These are phyloP conservation scores for Neonectria punicea DNA, from an alignment of 2,329 filamentous ascomycete genomes.

Conservation along the genomic window DNA sequence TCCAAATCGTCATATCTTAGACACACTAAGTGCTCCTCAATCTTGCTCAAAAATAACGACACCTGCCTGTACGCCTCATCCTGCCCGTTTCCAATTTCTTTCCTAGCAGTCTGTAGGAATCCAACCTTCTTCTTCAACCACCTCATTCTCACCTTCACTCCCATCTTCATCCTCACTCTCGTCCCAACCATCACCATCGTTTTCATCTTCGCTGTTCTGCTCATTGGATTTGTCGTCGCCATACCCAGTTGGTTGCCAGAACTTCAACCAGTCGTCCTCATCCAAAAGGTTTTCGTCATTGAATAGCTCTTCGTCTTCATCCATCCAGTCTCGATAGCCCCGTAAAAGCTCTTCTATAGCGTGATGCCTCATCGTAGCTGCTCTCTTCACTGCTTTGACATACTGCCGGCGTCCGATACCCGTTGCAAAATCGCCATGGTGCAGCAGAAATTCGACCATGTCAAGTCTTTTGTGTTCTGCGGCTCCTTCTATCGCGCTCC, in stretches of 20 bases:
- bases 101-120: not conserved
- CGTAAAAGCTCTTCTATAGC: not conserved
- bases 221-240: too few species aligned
- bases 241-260: too few species aligned
- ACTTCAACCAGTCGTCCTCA: too few species aligned
- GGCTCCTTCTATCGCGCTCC: slow-evolving; percentile 14
- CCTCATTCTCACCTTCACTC: not conserved
- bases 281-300: not conserved
- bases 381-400: not conserved
- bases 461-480: slow-evolving; percentile 12
- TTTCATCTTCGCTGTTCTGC: too few species aligned
- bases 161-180: not conserved
- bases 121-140: too few species aligned
- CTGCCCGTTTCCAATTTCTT: not conserved
- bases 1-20: too few species aligned
- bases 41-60: too few species aligned
- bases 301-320: not conserved
- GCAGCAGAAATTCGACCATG: slow-evolving; percentile 3
- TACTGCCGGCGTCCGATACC: not conserved
- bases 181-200: too few species aligned
- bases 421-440: not conserved
- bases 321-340: not conserved
- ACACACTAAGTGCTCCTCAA: too few species aligned
- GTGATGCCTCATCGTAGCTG: rapidly evolving
- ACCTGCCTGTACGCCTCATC: too few species aligned